These are phyloP conservation scores for Saturnispora diversa DNA, from an alignment of 805 yeast species.

Conservation along the genomic window DNA sequence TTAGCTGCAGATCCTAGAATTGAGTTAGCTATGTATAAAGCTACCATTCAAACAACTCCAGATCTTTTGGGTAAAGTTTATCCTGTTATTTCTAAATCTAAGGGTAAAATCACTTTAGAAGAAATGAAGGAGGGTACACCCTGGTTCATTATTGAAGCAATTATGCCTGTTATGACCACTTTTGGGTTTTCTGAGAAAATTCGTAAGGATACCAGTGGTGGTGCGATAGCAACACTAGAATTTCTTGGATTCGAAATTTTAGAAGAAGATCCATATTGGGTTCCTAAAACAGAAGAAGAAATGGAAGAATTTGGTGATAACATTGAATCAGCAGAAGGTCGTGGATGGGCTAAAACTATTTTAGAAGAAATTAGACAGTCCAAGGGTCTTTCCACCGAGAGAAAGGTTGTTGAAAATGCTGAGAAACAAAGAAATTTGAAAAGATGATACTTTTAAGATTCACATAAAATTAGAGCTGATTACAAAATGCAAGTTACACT, in stretches of 20 bases:
- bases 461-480: no score
- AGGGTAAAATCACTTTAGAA: constrained; percentile 79
- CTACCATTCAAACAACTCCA: constrained; percentile 91
- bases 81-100: constrained; percentile 82
- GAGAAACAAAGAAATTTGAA: constrained; percentile 90
- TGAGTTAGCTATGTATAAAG: constrained; percentile 84
- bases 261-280: constrained; percentile 97
- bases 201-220: constrained; percentile 88
- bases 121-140: constrained; percentile 99
- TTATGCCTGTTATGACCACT: constrained; percentile 89
- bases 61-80: constrained; percentile 95
- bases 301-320: constrained; percentile 86
- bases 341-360: constrained; percentile 80
- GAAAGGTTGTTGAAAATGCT: constrained; percentile 83
- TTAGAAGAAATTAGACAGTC: constrained; percentile 75
- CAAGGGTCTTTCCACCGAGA: constrained; percentile 85
- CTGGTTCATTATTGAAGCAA: constrained; percentile 78
- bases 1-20: constrained; percentile 82
- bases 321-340: constrained; percentile 59
- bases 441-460: constrained; percentile 43
- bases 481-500: no score
- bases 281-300: constrained; percentile 95
- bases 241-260: constrained; percentile 82
- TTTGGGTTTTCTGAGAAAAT: constrained; percentile 96
- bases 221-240: constrained; percentile 92